Evolutionary conservation across 257 asterid species (phyloP).

Genomic region (Solanum tarijense): DNA sequence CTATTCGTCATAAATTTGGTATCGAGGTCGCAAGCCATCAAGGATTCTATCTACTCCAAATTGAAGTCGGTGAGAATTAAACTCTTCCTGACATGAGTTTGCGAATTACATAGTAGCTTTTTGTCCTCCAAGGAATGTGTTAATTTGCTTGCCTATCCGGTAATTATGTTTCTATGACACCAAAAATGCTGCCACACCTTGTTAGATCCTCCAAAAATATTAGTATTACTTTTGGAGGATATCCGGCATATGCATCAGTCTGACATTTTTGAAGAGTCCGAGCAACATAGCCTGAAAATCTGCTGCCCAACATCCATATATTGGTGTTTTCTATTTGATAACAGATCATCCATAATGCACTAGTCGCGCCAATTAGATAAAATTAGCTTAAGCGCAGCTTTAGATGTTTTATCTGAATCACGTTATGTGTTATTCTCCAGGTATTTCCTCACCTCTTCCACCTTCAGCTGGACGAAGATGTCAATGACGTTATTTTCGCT

Average conservation of each 20-base stretch:
- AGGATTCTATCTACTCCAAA: slow-evolving; percentile 46
- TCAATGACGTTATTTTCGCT: slow-evolving; percentile 75
- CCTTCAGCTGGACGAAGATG: slow-evolving; percentile 78
- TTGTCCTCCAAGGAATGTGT: too few relatives aligned
- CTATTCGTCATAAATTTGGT: slow-evolving; percentile 71
- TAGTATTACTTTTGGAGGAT: not conserved
- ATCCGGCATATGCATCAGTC: not conserved
- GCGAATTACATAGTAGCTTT: too few relatives aligned
- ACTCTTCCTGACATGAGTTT: too few relatives aligned
- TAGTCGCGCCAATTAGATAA: not conserved
- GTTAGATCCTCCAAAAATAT: not conserved
- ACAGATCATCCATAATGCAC: not conserved
- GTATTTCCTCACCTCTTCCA: slow-evolving; percentile 50
- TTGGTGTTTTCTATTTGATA: not conserved
- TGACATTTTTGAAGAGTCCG: not conserved
- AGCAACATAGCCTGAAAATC: not conserved
- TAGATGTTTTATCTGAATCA: not conserved
- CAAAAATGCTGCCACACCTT: not conserved
- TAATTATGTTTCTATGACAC: not conserved
- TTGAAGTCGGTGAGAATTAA: slow-evolving; percentile 47
- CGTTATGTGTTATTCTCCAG: slow-evolving; percentile 21
- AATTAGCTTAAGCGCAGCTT: not conserved
- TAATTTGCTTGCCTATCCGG: not conserved
- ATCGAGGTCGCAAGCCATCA: slow-evolving; percentile 67
- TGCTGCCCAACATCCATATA: not conserved